Percentiles rank a stretch among this genome's conserved stretches.
Conservation (phyloP, 2,329 filamentous ascomycete genomes). For the Canariomyces notabilis region DNA sequence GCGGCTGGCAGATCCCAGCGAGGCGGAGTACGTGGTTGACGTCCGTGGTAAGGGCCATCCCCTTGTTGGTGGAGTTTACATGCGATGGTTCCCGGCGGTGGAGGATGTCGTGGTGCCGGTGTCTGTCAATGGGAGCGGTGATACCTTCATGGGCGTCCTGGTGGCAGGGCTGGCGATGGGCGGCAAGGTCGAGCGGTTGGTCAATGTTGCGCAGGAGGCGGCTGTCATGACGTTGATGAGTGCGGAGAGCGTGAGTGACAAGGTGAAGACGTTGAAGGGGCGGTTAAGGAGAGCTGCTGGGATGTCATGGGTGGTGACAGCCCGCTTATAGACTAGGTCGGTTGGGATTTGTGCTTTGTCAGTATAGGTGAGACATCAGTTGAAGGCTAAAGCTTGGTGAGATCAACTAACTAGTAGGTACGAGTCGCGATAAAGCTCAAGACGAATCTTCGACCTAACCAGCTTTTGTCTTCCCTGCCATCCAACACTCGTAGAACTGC, state of each 20-base stretch:
- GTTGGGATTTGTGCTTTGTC: no score
- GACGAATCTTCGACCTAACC: background rate
- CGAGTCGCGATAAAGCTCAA: no score
- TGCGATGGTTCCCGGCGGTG: conserved; percentile 64
- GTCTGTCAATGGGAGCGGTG: conserved; percentile 90
- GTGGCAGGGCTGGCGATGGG: conserved; percentile 69
- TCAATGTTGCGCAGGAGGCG: conserved; percentile 77
- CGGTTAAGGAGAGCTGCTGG: conserved; percentile 21
- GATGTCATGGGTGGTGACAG: conserved; percentile 4
- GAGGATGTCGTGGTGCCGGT: conserved; percentile 66
- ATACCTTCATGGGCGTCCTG: conserved; percentile 83
- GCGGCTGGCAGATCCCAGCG: conserved; percentile 56
- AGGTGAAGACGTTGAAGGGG: conserved; percentile 22
- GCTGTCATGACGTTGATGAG: conserved; percentile 75
- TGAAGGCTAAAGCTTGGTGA: background rate
- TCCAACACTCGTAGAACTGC: background rate
- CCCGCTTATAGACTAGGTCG: no score
- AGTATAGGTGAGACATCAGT: background rate
- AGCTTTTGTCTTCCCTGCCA: background rate
- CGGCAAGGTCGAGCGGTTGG: conserved; percentile 52
- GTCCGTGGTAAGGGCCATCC: conserved; percentile 50
- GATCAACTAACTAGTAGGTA: background rate
- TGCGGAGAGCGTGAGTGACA: conserved; percentile 57
- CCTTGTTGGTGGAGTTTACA: conserved; percentile 72
- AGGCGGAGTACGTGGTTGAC: conserved; percentile 66